A percentile compares a stretch with the other conserved stretches of the same genome.
Evolutionary conservation across 306 rosid genomes (phyloP).

Genomic region (Casuarina equisetifolia): DNA sequence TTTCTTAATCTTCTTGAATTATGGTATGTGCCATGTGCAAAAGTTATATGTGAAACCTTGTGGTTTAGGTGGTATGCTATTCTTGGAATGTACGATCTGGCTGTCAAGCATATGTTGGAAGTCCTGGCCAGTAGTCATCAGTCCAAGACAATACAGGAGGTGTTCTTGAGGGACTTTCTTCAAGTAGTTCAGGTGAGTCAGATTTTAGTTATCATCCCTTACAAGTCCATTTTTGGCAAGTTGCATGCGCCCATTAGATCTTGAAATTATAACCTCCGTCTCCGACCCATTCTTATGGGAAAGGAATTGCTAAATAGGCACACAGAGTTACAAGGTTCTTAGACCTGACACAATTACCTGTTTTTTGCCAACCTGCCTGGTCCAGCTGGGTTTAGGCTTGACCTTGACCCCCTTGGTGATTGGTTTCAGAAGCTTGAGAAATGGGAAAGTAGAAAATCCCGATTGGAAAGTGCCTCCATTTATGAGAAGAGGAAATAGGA

Average conservation of each 20-base stretch:
- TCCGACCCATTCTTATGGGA: not conserved
- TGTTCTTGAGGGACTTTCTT: conserved; percentile 70
- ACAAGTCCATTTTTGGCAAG: not conserved
- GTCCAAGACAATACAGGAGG: conserved; percentile 84
- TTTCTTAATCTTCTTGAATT: conserved; percentile 7
- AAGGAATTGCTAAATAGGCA: not conserved
- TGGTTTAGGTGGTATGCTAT: conserved; percentile 88
- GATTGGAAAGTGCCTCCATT: not conserved
- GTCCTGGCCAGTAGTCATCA: conserved; percentile 90
- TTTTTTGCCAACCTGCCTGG: not conserved
- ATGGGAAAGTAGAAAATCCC: not conserved
- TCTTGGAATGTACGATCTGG: conserved; percentile 81
- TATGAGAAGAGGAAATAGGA: not conserved
- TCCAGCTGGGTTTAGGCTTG: not conserved
- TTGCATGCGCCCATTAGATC: not conserved
- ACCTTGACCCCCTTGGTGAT: not conserved
- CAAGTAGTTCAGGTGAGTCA: conserved; percentile 79
- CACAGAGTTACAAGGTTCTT: not conserved
- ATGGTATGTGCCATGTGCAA: conserved; percentile 18
- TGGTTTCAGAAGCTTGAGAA: conserved; percentile 6
- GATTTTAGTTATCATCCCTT: conserved; percentile 24
- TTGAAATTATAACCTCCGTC: not conserved
- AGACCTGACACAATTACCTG: not conserved
- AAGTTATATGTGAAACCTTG: conserved; percentile 34
- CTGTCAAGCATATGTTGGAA: conserved; percentile 81